Conservation (phyloP, 805 yeast genomes). For the Sugiyamaella qingdaonensis region DNA sequence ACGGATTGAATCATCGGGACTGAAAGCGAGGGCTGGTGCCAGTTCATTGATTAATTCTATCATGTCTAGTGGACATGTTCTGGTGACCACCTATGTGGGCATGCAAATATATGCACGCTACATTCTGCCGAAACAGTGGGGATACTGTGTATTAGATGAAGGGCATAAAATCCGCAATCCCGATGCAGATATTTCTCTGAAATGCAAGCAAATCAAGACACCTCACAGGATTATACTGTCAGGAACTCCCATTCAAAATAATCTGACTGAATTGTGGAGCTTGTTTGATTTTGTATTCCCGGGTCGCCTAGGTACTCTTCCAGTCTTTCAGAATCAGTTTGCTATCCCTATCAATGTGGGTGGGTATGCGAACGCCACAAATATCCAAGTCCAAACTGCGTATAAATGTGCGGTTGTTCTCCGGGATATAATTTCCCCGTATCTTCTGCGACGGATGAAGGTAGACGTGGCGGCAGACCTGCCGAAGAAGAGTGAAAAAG, state of each 20-base stretch:
- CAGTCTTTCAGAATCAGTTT: slow-evolving; percentile 90
- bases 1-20: slow-evolving; percentile 29
- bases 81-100: slow-evolving; percentile 91
- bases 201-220: slow-evolving; percentile 80
- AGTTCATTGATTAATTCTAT: slow-evolving; percentile 51
- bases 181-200: slow-evolving; percentile 77
- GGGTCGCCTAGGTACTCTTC: slow-evolving; percentile 89
- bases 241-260: slow-evolving; percentile 97
- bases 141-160: slow-evolving; percentile 87
- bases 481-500: slow-evolving; percentile 92
- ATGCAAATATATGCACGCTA: slow-evolving; percentile 61
- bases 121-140: slow-evolving; percentile 72
- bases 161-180: slow-evolving; percentile 98
- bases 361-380: slow-evolving; percentile 97
- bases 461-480: slow-evolving; percentile 92
- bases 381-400: slow-evolving; percentile 93
- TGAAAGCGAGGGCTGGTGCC: slow-evolving; percentile 34
- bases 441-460: slow-evolving; percentile 78
- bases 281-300: slow-evolving; percentile 93
- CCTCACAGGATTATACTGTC: slow-evolving; percentile 83
- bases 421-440: slow-evolving; percentile 85
- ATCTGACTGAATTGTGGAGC: slow-evolving; percentile 88
- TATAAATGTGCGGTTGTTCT: slow-evolving; percentile 91
- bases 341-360: slow-evolving; percentile 91
- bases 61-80: slow-evolving; percentile 66